Conservation (phyloP, 208 protist species). For the Acanthamoeba royreba region DNA sequence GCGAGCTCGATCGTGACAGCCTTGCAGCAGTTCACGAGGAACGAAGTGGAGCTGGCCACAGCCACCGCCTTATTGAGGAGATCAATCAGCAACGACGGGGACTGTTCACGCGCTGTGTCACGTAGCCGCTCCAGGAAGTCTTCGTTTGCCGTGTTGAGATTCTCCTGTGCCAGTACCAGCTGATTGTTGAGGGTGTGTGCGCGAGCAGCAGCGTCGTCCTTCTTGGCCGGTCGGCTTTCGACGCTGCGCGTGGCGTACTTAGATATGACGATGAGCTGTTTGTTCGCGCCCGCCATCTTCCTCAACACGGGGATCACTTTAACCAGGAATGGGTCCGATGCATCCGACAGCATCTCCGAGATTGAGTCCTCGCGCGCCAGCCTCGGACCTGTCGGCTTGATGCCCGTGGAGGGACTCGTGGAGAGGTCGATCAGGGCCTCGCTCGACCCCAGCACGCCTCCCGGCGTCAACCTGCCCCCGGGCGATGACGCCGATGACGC, state of each 20-base stretch:
- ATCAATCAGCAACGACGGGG: neutral
- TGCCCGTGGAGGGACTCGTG: neutral
- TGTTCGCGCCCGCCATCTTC: constrained; percentile 33
- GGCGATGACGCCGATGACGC: neutral
- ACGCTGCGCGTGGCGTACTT: neutral
- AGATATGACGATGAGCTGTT: constrained; percentile 26
- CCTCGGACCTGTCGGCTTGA: neutral
- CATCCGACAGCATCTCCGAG: neutral
- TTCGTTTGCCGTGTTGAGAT: constrained; percentile 13
- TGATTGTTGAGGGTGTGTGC: constrained; percentile 17
- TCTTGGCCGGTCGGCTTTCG: neutral
- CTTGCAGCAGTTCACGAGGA: constrained; percentile 41
- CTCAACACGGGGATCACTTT: constrained; percentile 19
- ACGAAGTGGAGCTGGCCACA: constrained; percentile 9
- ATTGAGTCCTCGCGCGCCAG: neutral
- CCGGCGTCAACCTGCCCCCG: too few species aligned
- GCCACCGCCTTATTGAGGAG: neutral
- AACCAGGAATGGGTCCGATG: constrained; percentile 1
- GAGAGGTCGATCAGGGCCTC: neutral
- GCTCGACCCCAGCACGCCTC: neutral
- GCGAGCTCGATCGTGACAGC: constrained; percentile 20
- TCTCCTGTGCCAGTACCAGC: constrained; percentile 17
- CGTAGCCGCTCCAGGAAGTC: constrained; percentile 5
- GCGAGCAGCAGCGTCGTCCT: neutral
- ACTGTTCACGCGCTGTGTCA: neutral